Percentiles rank a stretch among this genome's conserved stretches.
phyloP scores from a whole-genome alignment of 2,329 filamentous ascomycete species.

The Colletotrichum gigasporum region DNA sequence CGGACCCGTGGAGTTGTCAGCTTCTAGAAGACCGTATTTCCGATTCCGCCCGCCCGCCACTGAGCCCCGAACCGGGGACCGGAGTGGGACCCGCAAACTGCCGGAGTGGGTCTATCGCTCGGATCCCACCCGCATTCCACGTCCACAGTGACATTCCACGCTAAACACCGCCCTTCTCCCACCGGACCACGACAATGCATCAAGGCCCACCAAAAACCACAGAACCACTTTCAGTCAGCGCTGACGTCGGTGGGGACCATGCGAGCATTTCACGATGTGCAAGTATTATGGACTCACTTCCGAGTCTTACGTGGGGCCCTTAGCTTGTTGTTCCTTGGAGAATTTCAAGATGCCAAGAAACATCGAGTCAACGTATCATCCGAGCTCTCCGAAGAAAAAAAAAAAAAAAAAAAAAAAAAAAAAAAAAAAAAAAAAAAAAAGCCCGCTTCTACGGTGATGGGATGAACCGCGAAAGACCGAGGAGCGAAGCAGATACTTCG shows the following conservation, averaged over 20 bases:
- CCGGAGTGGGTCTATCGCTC: conserved; percentile 7
- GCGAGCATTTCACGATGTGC: neutral
- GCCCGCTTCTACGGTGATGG: neutral
- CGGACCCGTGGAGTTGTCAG: too few species aligned
- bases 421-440: neutral
- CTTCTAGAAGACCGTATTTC: neutral
- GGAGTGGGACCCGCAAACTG: conserved; percentile 1
- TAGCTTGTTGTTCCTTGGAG: too few species aligned
- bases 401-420: neutral
- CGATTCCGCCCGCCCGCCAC: neutral
- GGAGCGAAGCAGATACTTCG: neutral
- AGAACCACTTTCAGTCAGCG: neutral
- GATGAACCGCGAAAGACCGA: neutral
- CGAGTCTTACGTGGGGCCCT: too few species aligned
- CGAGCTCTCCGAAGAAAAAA: neutral
- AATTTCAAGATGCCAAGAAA: neutral
- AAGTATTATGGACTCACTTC: too few species aligned
- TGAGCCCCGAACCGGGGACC: neutral
- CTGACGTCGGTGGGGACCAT: neutral
- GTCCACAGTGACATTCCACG: neutral
- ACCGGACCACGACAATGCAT: neutral
- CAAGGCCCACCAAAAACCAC: neutral
- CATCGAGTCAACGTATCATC: neutral
- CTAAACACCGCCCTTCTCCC: neutral
- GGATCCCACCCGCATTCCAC: neutral